Evolutionary conservation across 768 basidiomycete genomes (phyloP).

Genomic region (Rossbeevera mucosa): DNA sequence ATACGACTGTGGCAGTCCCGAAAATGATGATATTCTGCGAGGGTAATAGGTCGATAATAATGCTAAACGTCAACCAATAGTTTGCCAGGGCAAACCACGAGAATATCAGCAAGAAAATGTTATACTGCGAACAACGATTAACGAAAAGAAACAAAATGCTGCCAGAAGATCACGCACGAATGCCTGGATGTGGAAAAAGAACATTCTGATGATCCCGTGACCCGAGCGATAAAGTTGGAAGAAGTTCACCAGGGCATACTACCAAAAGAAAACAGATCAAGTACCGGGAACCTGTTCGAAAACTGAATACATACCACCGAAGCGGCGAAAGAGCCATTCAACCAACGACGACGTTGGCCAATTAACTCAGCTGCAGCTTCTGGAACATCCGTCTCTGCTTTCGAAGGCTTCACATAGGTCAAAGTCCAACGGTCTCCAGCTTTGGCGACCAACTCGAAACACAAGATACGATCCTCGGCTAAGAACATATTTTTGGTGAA

Average conservation of each 20-base stretch:
- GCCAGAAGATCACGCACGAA: slow-evolving; percentile 48
- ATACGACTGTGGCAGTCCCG: slow-evolving; percentile 63
- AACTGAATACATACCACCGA: slow-evolving; percentile 59
- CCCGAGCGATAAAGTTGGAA: slow-evolving; percentile 82
- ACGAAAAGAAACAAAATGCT: background rate
- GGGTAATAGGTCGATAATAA: slow-evolving; percentile 87
- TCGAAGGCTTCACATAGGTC: slow-evolving; percentile 89
- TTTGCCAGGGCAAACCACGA: slow-evolving; percentile 93
- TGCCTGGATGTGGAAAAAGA: slow-evolving; percentile 94
- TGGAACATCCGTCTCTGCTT: slow-evolving; percentile 95
- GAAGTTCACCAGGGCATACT: slow-evolving; percentile 94
- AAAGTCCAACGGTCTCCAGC: slow-evolving; percentile 82
- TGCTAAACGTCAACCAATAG: slow-evolving; percentile 92
- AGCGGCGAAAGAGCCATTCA: slow-evolving; percentile 94
- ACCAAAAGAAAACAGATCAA: slow-evolving; percentile 8
- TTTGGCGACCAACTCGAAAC: slow-evolving; percentile 96
- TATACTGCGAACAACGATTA: slow-evolving; percentile 52
- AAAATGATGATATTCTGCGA: slow-evolving; percentile 53
- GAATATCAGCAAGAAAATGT: slow-evolving; percentile 79
- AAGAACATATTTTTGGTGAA: slow-evolving; percentile 93
- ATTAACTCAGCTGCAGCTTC: slow-evolving; percentile 90
- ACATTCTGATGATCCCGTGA: slow-evolving; percentile 88
- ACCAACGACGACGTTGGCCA: slow-evolving; percentile 92
- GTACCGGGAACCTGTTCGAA: background rate
- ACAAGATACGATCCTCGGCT: slow-evolving; percentile 94